Evolutionary conservation across 495 filamentous ascomycete genomes (phyloP).

Genomic region (Cercophora scortea): DNA sequence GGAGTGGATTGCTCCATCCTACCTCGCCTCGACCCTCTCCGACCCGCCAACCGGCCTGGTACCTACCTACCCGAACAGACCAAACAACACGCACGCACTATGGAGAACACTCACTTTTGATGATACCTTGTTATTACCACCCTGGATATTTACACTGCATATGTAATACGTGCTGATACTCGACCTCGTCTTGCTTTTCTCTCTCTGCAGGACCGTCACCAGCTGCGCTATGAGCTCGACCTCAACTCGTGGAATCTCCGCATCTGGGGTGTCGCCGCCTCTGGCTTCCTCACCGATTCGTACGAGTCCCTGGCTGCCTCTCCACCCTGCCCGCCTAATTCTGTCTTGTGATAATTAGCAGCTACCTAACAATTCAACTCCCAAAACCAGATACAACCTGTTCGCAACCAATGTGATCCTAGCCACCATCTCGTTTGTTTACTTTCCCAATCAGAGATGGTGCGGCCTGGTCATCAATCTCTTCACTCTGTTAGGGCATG

Average conservation of each 20-base stretch:
- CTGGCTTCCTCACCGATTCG: constrained; percentile 62
- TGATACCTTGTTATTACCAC: too few relatives aligned
- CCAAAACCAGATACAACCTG: constrained; percentile 36
- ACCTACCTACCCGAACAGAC: too few relatives aligned
- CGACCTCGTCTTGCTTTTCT: not conserved
- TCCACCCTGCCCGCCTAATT: constrained; percentile 4
- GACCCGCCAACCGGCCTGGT: too few relatives aligned
- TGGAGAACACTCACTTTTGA: too few relatives aligned
- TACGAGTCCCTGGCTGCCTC: constrained; percentile 27
- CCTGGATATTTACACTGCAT: not conserved
- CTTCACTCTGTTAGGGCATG: constrained; percentile 50
- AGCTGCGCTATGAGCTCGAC: constrained; percentile 28
- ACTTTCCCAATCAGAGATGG: constrained; percentile 41
- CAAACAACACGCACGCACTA: too few relatives aligned
- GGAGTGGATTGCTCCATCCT: too few relatives aligned
- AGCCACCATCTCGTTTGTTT: constrained; percentile 55
- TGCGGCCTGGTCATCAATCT: constrained; percentile 45
- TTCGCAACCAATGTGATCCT: constrained; percentile 60
- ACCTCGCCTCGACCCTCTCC: too few relatives aligned
- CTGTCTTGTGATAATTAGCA: not conserved
- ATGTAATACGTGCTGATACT: not conserved
- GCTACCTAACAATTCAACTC: not conserved
- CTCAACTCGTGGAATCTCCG: constrained; percentile 32
- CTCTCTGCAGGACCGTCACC: constrained; percentile 20
- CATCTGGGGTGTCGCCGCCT: constrained; percentile 50